Evolutionary conservation across 495 filamentous ascomycete genomes (phyloP).

Genomic region (Tuber brumale): DNA sequence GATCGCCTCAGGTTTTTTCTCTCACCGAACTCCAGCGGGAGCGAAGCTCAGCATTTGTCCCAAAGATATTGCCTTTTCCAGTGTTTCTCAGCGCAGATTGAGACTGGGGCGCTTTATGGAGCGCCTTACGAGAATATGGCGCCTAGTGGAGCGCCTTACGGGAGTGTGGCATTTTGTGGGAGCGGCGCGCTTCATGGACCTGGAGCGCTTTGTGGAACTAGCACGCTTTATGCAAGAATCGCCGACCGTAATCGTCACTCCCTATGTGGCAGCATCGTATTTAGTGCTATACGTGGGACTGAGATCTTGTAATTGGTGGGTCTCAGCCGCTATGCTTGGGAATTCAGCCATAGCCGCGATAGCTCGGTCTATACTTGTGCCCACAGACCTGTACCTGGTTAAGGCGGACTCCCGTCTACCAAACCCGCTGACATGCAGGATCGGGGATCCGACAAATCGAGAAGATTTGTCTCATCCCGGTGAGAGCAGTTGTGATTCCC

Average conservation of each 20-base stretch:
- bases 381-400: background rate
- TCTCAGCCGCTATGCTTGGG: conserved; percentile 1
- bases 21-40: background rate
- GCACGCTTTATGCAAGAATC: background rate
- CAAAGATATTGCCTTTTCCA: background rate
- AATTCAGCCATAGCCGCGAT: conserved; percentile 11
- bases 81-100: background rate
- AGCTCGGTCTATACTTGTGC: conserved; percentile 1
- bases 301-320: conserved; percentile 10
- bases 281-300: conserved; percentile 9
- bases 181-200: no score
- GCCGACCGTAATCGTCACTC: background rate
- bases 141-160: no score
- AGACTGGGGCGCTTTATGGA: background rate
- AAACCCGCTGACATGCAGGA: background rate
- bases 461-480: background rate
- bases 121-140: no score
- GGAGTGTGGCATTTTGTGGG: no score
- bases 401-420: background rate
- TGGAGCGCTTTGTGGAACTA: no score
- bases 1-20: background rate
- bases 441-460: background rate
- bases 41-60: background rate
- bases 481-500: background rate
- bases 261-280: conserved; percentile 7